These are phyloP conservation scores for Clitocybe nebularis DNA, from an alignment of 1,284 basidiomycete species.

Conservation along the genomic window DNA sequence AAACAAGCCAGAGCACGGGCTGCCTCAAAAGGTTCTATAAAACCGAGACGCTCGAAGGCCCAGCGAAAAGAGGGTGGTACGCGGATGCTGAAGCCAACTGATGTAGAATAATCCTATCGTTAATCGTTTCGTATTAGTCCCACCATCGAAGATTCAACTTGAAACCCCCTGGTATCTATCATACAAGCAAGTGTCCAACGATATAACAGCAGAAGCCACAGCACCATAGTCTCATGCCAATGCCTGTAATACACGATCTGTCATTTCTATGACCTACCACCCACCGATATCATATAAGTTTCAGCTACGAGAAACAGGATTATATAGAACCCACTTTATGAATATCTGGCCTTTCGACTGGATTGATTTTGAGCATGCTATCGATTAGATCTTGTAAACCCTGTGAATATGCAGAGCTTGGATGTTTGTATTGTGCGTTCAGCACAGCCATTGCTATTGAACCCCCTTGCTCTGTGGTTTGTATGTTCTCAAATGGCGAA, in stretches of 20 bases:
- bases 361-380: conserved; percentile 78
- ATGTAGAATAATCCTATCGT: too few species aligned
- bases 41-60: neutral
- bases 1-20: conserved; percentile 28
- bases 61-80: too few species aligned
- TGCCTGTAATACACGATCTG: conserved; percentile 60
- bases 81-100: too few species aligned
- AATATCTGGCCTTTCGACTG: conserved; percentile 78
- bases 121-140: too few species aligned
- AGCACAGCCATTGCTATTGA: conserved; percentile 95
- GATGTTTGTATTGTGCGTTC: conserved; percentile 88
- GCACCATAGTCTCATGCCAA: conserved; percentile 39
- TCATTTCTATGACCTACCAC: conserved; percentile 74
- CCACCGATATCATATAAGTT: too few species aligned
- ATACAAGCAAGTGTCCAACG: conserved; percentile 4
- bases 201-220: conserved; percentile 19
- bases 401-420: conserved; percentile 75
- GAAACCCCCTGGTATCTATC: too few species aligned
- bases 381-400: conserved; percentile 80
- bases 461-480: conserved; percentile 83
- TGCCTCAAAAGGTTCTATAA: conserved; percentile 7
- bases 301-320: neutral
- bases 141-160: too few species aligned
- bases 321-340: conserved; percentile 56
- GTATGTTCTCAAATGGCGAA: conserved; percentile 88